Evolutionary conservation across 2,329 filamentous ascomycete genomes (phyloP).

Genomic region (Aureobasidium sp.): DNA sequence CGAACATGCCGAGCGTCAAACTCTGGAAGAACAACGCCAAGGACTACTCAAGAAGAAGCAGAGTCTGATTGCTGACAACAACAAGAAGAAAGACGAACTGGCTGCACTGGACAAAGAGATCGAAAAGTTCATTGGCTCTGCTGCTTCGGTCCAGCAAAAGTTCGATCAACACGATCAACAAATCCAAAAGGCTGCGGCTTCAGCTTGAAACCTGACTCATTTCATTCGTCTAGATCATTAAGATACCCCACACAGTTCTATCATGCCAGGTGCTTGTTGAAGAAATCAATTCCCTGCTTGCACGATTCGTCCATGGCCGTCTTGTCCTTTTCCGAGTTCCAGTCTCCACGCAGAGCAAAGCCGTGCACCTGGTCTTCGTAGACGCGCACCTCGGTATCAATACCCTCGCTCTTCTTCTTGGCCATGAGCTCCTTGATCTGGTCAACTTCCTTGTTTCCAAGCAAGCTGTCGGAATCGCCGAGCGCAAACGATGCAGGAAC

Average conservation of each 20-base stretch:
- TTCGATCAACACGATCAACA: conserved; percentile 17
- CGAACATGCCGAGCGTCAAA: conserved; percentile 76
- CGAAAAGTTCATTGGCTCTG: conserved; percentile 85
- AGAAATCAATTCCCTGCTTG: conserved; percentile 25
- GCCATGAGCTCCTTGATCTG: conserved; percentile 36
- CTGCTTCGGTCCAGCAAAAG: conserved; percentile 30
- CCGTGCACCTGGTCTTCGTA: conserved; percentile 42
- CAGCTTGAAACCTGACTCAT: background rate
- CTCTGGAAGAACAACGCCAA: conserved; percentile 76
- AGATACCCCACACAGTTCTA: background rate
- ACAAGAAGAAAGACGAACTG: conserved; percentile 87
- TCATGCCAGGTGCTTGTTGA: conserved; percentile 19
- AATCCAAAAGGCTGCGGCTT: background rate
- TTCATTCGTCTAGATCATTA: conserved; percentile 5
- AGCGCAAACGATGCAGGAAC: conserved; percentile 37
- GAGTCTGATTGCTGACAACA: conserved; percentile 67
- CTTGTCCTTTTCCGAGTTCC: conserved; percentile 39
- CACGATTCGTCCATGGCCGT: conserved; percentile 42
- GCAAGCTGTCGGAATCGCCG: conserved; percentile 37
- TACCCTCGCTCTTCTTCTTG: conserved; percentile 30
- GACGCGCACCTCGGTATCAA: conserved; percentile 34
- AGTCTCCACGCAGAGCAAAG: conserved; percentile 38
- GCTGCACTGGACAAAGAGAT: conserved; percentile 85
- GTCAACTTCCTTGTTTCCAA: conserved; percentile 33
- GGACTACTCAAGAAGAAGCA: conserved; percentile 57